Evolutionary conservation across 768 basidiomycete genomes (phyloP), one percentile per base, ranked within the genome.

Genomic region (Podaxis rugospora): DNA sequence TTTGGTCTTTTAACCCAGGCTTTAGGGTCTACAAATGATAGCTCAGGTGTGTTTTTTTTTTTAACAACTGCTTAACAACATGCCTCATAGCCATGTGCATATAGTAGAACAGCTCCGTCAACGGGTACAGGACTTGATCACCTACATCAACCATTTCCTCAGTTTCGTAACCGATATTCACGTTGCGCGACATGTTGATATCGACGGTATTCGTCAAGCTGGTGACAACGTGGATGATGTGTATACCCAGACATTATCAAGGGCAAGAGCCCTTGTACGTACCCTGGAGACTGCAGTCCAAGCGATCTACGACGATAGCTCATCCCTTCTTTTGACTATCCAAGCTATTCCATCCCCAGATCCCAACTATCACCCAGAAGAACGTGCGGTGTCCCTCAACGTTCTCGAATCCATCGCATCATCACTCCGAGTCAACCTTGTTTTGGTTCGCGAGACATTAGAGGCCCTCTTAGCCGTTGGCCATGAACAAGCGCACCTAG

Each of bases 151-250:
- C 1, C 70, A 78, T 2, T 83, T 91, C 60, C 73, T 93, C 28
- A 69, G 74, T 10, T 79, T 83, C 52, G 78, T 88, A 39, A 81
- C 84, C 23, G 86, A 92, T 63, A 80, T 94, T 62, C 87, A 94
- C 70, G 72, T 95, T 56, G 92, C 92, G 18, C 83, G 85, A 32
- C 85, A 88, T 69, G 85, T 95, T 62, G 94, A 95, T 69, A 84
- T 95, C 61, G 90, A 93, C 65, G 89, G 88, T 14, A 80, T 89
- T 63, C 78, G 78, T 27, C 77, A 81, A 62, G 80, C 83, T 28
- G 74, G 78, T 1, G 76, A 74, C 9, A 68, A 77, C 13, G 68
- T 76, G 23, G 82, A 83, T 64, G 75, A 81, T 18, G 69, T 77
- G 36, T 93, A 92, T 68, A 68, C 77, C 13, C 80, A 84, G 63